A percentile compares a stretch with the other conserved stretches of the same genome.
These are phyloP conservation scores for Pestalotiopsis sp. DNA, from an alignment of 2,329 filamentous ascomycete species.

Conservation along the genomic window DNA sequence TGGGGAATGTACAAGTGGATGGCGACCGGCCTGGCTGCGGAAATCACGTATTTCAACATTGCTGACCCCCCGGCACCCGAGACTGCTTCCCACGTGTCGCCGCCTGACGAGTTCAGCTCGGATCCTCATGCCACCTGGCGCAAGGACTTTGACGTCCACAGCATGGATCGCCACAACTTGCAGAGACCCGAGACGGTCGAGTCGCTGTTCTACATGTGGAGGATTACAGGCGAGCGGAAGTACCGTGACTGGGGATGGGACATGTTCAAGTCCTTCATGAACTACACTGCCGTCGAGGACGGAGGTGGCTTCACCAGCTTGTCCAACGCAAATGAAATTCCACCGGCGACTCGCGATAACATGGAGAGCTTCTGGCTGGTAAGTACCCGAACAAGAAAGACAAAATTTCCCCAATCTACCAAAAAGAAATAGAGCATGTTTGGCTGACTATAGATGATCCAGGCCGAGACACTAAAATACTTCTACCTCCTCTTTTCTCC, in stretches of 20 bases:
- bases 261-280: conserved; percentile 92
- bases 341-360: conserved; percentile 75
- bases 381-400: conserved; percentile 35
- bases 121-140: conserved; percentile 66
- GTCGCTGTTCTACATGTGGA: conserved; percentile 97
- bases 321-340: conserved; percentile 71
- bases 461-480: conserved; percentile 97
- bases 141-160: conserved; percentile 77
- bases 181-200: conserved; percentile 97
- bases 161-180: conserved; percentile 87
- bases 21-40: conserved; percentile 85
- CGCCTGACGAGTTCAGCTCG: conserved; percentile 50
- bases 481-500: conserved; percentile 93
- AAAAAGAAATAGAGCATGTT: not conserved
- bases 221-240: conserved; percentile 85
- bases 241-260: conserved; percentile 99
- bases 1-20: conserved; percentile 97
- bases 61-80: conserved; percentile 67
- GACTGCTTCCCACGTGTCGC: conserved; percentile 52
- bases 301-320: conserved; percentile 83
- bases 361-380: conserved; percentile 99
- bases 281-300: conserved; percentile 78
- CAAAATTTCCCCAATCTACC: not conserved
- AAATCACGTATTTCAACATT: conserved; percentile 90
- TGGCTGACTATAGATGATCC: conserved; percentile 16